These are phyloP conservation scores for Annulohypoxylon nitens DNA, from an alignment of 495 filamentous ascomycete species.

Conservation along the genomic window DNA sequence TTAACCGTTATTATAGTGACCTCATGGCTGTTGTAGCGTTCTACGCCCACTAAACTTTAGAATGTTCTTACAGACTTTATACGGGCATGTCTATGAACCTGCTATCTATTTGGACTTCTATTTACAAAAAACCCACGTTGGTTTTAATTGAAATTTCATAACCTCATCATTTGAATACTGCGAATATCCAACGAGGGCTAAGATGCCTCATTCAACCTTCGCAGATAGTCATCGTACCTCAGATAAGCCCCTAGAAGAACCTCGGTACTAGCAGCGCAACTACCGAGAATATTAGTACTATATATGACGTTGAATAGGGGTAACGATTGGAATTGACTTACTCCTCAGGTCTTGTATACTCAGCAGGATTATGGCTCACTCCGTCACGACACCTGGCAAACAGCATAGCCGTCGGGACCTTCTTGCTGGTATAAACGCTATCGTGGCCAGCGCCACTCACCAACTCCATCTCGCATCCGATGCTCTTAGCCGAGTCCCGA, in stretches of 20 bases:
- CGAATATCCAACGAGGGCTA: not conserved
- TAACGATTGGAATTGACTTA: not conserved
- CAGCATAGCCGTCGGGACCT: conserved; percentile 58
- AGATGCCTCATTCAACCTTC: not conserved
- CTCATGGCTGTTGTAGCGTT: no score
- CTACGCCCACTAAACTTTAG: no score
- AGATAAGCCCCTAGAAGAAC: not conserved
- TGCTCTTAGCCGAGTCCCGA: conserved; percentile 1
- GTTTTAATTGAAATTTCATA: not conserved
- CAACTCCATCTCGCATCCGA: not conserved
- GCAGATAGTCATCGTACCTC: not conserved
- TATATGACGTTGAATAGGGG: no score
- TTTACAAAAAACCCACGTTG: not conserved
- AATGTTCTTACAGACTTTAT: no score
- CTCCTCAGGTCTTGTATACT: conserved; percentile 57
- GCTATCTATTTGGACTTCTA: no score
- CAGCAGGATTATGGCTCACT: conserved; percentile 57
- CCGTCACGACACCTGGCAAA: conserved; percentile 57
- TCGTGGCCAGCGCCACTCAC: conserved; percentile 69
- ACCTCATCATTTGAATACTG: not conserved
- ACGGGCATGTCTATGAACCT: no score
- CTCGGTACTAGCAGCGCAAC: not conserved
- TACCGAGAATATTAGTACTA: not conserved
- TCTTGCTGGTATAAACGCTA: conserved; percentile 46
- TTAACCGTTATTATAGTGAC: no score